Evolutionary conservation across 495 filamentous ascomycete species (phyloP), one percentile per base, ranked within the genome.

Genomic region (Podospora pseudocomata): DNA sequence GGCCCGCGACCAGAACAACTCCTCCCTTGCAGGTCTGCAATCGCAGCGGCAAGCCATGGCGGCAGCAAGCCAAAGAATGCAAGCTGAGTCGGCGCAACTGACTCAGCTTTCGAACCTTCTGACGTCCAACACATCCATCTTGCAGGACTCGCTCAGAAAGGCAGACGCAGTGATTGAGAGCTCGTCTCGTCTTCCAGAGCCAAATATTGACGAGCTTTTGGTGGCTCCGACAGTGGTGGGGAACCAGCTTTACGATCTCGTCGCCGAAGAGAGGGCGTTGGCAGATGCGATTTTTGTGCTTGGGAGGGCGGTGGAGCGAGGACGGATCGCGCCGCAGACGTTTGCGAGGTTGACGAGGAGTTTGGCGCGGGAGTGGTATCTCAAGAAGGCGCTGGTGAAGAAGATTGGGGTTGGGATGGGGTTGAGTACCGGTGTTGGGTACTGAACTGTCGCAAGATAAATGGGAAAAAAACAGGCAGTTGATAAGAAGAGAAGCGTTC

Each of bases 351-450:
- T 88, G 82, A 94, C 91, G 23, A 85, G 94, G 63, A 87, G 85
- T 66, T 79, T 97, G 19, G 92, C 92, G 0, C 83, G 94, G 60
- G 94, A 97, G 79, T 91, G 90, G 76, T 96, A 93, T 74, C 74
- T 94, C 72, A 93, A 94, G 79, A 91, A 92, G 76, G 92, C 91
- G 2, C 78, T 97, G 57, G 89, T 90, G 70, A 89, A 88, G 73
- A 97, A 97, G 85, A 95, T 96, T 75, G 89, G 86, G 3, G 81
- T 80, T 60, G 92, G 92, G 0, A 92, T 97, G 91, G 92, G 90
- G 3, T 73, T 79, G n/a, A 54, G 18, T 27, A 28, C 56, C 13
- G 39, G 39, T 49, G 39, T 49, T 49, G 39, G 39, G 9, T 49
- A 49, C 39, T 49, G 13, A 13, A 32, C 30, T 1, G 23, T 23